Evolutionary conservation across 495 filamentous ascomycete genomes (phyloP).

Genomic region (Aspergillus incahuasiensis): DNA sequence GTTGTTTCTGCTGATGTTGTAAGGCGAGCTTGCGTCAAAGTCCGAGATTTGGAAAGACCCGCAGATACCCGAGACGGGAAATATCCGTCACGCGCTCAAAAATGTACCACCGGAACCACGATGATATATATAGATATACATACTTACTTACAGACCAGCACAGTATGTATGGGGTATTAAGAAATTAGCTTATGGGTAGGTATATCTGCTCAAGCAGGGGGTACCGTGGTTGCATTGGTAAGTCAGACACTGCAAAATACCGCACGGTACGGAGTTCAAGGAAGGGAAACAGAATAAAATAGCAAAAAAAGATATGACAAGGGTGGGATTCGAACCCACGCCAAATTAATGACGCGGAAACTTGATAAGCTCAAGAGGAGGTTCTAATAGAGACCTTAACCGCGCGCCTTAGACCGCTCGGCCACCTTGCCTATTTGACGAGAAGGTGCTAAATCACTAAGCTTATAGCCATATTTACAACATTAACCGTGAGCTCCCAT

Average conservation of each 20-base stretch:
- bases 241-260: too few relatives aligned
- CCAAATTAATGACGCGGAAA: constrained; percentile 23
- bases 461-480: too few relatives aligned
- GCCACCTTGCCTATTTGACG: constrained; percentile 12
- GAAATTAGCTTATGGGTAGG: too few relatives aligned
- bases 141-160: too few relatives aligned
- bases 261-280: too few relatives aligned
- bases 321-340: constrained; percentile 46
- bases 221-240: too few relatives aligned
- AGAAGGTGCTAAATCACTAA: not conserved
- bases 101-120: too few relatives aligned
- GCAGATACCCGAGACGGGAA: constrained; percentile 17
- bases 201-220: too few relatives aligned
- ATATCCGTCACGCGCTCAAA: constrained; percentile 11
- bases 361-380: constrained; percentile 5
- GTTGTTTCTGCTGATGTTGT: constrained; percentile 5
- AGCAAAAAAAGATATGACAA: constrained; percentile 26
- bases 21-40: constrained; percentile 1
- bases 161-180: too few relatives aligned
- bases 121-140: too few relatives aligned
- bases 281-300: too few relatives aligned
- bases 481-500: too few relatives aligned
- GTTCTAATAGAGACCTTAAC: constrained; percentile 12
- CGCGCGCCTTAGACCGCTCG: constrained; percentile 18
- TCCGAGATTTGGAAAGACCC: constrained; percentile 16